Evolutionary conservation across 345 rosid genomes (phyloP).

Genomic region (Linum trigynum): DNA sequence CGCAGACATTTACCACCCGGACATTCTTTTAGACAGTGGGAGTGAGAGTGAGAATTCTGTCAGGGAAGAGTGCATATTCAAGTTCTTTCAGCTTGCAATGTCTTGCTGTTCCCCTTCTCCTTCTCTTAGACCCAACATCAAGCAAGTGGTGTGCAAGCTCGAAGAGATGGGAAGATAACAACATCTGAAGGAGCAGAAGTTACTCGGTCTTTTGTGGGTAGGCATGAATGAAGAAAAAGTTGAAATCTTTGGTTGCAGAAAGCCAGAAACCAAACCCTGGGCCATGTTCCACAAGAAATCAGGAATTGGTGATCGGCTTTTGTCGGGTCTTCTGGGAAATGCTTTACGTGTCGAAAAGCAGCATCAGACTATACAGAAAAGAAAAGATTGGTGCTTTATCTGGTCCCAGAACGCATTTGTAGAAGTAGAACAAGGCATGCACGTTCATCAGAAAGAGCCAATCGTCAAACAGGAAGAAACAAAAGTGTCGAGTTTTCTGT

Average conservation of each 20-base stretch:
- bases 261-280: neutral
- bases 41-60: conserved; percentile 23
- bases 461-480: neutral
- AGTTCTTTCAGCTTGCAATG: conserved; percentile 71
- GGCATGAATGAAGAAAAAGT: conserved; percentile 7
- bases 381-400: neutral
- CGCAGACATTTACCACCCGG: conserved; percentile 56
- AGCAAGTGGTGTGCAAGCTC: conserved; percentile 58
- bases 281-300: neutral
- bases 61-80: conserved; percentile 51
- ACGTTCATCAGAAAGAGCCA: conserved; percentile 1
- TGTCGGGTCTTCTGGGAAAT: neutral
- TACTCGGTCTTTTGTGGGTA: conserved; percentile 7
- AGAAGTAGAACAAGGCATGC: neutral
- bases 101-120: conserved; percentile 86
- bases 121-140: conserved; percentile 62
- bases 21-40: conserved; percentile 35
- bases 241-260: neutral
- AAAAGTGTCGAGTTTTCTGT: neutral
- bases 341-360: neutral
- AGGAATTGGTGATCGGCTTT: neutral
- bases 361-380: neutral
- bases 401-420: neutral
- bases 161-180: conserved; percentile 48
- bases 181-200: neutral